These are phyloP conservation scores for Geotrichum siamense DNA, from an alignment of 1,139 yeast species.

Conservation along the genomic window DNA sequence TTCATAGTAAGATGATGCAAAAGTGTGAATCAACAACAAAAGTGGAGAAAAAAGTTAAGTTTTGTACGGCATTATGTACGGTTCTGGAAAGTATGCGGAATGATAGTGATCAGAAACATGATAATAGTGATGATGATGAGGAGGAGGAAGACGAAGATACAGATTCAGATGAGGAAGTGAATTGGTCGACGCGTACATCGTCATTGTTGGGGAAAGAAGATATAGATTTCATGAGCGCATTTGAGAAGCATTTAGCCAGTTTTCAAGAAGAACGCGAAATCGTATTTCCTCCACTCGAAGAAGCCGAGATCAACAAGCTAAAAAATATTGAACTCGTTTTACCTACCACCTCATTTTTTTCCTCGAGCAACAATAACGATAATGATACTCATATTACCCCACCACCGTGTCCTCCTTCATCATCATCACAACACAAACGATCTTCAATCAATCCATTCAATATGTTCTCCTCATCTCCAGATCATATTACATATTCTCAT, in stretches of 20 bases:
- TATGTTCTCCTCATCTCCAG: too few relatives aligned
- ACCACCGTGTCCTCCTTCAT: too few relatives aligned
- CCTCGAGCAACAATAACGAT: too few relatives aligned
- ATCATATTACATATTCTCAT: too few relatives aligned
- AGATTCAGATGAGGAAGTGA: slow-evolving; percentile 1
- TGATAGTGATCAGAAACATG: slow-evolving; percentile 8
- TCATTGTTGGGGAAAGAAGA: background rate
- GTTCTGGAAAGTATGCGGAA: slow-evolving; percentile 6
- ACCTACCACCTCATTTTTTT: too few relatives aligned
- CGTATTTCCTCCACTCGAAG: background rate
- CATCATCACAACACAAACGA: too few relatives aligned
- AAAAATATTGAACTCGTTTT: slow-evolving; percentile 8
- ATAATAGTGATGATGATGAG: background rate
- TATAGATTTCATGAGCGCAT: background rate
- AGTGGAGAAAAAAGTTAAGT: background rate
- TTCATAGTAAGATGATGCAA: background rate
- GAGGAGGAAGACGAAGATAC: slow-evolving; percentile 7
- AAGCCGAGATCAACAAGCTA: slow-evolving; percentile 6
- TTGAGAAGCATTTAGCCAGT: background rate
- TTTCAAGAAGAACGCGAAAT: background rate
- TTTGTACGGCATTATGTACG: slow-evolving; percentile 9
- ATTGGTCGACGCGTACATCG: background rate
- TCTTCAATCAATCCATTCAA: too few relatives aligned
- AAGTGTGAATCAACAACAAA: background rate
- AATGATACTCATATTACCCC: too few relatives aligned